phyloP scores from a whole-genome alignment of 768 basidiomycete genomes.

The Leccinum disarticulatum region DNA sequence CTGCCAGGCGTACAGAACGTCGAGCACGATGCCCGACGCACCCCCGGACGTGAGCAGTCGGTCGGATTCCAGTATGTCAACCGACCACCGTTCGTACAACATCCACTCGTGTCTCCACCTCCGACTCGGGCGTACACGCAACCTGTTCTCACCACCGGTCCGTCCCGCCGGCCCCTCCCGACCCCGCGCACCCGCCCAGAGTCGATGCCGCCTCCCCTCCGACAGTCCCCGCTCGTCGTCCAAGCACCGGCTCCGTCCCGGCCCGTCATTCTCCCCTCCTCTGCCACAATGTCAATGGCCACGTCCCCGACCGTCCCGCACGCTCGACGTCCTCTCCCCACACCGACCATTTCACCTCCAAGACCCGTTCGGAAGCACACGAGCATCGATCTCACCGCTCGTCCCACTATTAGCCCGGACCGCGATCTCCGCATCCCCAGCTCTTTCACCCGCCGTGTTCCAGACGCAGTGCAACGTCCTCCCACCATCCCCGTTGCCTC shows the following conservation, averaged over 20 bases:
- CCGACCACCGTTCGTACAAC: conserved; percentile 9
- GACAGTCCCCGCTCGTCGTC: conserved; percentile 22
- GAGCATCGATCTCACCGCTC: conserved; percentile 24
- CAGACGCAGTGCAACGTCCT: conserved; percentile 7
- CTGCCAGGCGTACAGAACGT: conserved; percentile 14
- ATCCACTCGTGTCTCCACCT: conserved; percentile 10
- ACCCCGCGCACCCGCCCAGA: conserved; percentile 30
- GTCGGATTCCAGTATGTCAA: conserved; percentile 21
- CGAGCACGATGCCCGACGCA: conserved; percentile 8
- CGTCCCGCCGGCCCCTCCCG: conserved; percentile 30
- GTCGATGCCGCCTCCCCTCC: conserved; percentile 22
- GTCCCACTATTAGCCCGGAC: conserved; percentile 15
- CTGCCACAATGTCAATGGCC: conserved; percentile 18
- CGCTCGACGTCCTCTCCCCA: conserved; percentile 26
- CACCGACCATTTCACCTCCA: conserved; percentile 4
- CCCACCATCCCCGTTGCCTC: not conserved
- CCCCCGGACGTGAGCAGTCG: conserved; percentile 11
- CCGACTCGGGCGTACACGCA: conserved; percentile 5
- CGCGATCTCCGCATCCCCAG: conserved; percentile 24
- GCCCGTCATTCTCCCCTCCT: conserved; percentile 27
- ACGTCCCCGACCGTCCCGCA: conserved; percentile 15
- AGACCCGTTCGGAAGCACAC: conserved; percentile 19
- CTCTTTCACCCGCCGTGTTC: conserved; percentile 24
- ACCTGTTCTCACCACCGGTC: conserved; percentile 19
- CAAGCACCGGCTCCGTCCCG: conserved; percentile 34